Base-by-base conservation (phyloP, 2,329 filamentous ascomycete species). In the Fusarium sarcochroum region DNA sequence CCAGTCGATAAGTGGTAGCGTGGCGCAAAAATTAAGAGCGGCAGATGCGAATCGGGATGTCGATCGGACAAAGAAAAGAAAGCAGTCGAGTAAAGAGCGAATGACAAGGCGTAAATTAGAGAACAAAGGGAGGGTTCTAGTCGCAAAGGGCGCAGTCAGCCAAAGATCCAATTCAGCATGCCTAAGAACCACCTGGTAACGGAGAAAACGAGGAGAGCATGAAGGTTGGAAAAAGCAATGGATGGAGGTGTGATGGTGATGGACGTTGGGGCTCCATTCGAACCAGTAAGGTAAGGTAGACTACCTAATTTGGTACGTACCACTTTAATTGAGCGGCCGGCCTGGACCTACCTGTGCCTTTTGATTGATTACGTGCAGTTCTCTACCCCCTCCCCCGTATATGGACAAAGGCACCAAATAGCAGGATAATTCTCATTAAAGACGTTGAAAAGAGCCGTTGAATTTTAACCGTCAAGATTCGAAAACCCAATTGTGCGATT, bases 1-100 rank as follows among this genome's bases (percentile, higher is more conserved):
- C 62, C 51, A 58, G 65, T 64, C 47, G 65, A 66, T 32, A 58
- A 54, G 59, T 53, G 63, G 63, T 47, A 69, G 52, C 50, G 72
- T 70, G 66, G 70, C 63, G 68, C 63, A 68, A 70, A 66, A 62
- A 61, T 48, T 41, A 52, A 49, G 58, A 41, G 48, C 32, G 52
- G 45, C 20, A 50, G 50, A 53, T 59, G 48, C 45, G 46, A 58
- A 58, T 63, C 40, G 47, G 57, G 58, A 66, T 58, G 60, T 54
- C 58, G 58, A 66, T 63, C 51, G 48, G 61, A 69, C 62, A 63
- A 68, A 65, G 46, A 58, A 64, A 58, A 46, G 56, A 57, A 41
- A 45, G 58, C 35, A 50, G 45, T 50, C 51, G 42, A 64, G 40
- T 38, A 55, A 61, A 45, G 56, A 72, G 60, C 50, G 67, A 66